Evolutionary conservation across 768 basidiomycete species (phyloP), one percentile per base, ranked within the genome.

Genomic region (Trametes meyenii): DNA sequence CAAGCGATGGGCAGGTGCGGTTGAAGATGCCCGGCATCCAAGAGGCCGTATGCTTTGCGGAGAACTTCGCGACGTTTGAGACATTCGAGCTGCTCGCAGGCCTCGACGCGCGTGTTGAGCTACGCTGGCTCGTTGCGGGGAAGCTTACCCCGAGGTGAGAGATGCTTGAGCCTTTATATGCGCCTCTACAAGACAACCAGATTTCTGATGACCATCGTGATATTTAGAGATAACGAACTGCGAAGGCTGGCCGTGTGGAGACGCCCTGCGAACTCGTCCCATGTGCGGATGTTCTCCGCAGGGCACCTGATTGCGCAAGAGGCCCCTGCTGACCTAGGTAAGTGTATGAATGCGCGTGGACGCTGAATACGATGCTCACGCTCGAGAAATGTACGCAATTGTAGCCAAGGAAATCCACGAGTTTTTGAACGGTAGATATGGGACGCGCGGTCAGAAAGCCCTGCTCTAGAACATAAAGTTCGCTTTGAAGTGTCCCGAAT

Each of bases 11-110:
- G 0, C 73, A 77, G 0, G 79, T 85, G 11, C 77, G 71, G 45
- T 81, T 94, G 43, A 92, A 91, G 72, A 90, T 82, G 81, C 74
- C 85, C 2, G 79, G 80, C 2, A 63, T 89, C 6, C 86, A 85
- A 55, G 92, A 93, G 73, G 87, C 83, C 1, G 70, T 82, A 3
- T 76, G 82, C n/a, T 90, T 90, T 70, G 73, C 78, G 0, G 87
- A 88, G 55, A 69, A 67, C 8, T n/a, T 56, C 19, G 23, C 65
- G 3, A 1, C 73, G 69, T 53, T 78, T 33, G 77, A 74, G 46
- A 80, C 81, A 54, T 79, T 73, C 71, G 66, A 72, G 38, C 70
- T 73, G 14, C 58, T 78, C 16, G 49, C 65, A n/a, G 33, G 55
- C 17, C 71, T 90, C 26, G 83, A 86, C 50, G 74, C 77, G 50